Percentiles rank a stretch among this genome's conserved stretches.
These are phyloP conservation scores for Durusdinium trenchii DNA, from an alignment of 73 alveolate genomes.

Conservation along the genomic window DNA sequence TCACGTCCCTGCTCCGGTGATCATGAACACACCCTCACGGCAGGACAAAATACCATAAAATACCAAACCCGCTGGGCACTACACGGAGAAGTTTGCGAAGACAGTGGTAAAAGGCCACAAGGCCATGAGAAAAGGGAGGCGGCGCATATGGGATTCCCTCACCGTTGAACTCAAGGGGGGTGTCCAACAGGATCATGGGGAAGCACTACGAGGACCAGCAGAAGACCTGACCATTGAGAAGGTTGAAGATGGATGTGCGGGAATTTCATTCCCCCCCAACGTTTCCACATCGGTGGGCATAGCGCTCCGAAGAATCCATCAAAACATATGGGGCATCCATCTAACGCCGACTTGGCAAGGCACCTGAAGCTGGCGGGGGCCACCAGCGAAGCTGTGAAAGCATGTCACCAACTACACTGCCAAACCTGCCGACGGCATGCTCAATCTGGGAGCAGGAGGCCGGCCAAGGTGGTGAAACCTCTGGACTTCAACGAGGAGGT, in stretches of 20 bases:
- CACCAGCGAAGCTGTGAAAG: not conserved
- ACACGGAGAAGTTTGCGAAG: not conserved
- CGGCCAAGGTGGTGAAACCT: not conserved
- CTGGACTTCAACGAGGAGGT: constrained; percentile 16
- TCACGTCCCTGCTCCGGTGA: not conserved
- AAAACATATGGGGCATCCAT: not conserved
- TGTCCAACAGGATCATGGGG: not conserved
- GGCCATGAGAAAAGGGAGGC: not conserved
- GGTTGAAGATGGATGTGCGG: not conserved
- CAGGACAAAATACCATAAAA: not conserved
- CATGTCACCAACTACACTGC: not conserved
- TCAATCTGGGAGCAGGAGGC: not conserved
- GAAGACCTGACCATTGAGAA: not conserved
- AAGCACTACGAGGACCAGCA: not conserved
- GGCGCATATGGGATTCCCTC: not conserved
- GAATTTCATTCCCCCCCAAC: not conserved
- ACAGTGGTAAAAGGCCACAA: not conserved
- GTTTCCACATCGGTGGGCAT: not conserved
- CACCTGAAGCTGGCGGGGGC: constrained; percentile 7
- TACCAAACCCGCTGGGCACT: not conserved
- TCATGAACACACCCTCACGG: not conserved
- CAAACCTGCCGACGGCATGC: not conserved
- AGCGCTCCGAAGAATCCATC: not conserved
- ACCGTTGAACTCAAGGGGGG: too few relatives aligned
- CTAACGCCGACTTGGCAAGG: not conserved